phyloP scores from a whole-genome alignment of 169 alveolate genomes.

The Ichthyophthirius multifiliis region DNA sequence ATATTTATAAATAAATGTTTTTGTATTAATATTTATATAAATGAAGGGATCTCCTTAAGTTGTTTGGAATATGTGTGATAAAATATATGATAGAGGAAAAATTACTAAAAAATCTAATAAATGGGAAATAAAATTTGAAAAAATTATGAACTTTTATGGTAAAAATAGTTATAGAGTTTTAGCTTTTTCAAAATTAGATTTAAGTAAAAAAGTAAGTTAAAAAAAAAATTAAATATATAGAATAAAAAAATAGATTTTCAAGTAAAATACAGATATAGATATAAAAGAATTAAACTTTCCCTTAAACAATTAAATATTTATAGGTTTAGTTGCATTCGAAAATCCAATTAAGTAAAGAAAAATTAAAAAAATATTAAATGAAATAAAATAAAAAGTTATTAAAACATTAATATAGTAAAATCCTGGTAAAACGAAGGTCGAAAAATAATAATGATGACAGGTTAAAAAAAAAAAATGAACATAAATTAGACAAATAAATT shows the following conservation, averaged over 20 bases:
- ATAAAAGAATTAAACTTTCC: neutral
- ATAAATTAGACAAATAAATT: neutral
- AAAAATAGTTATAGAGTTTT: neutral
- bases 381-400: neutral
- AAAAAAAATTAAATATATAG: neutral
- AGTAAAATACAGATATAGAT: neutral
- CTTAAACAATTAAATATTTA: neutral
- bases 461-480: neutral
- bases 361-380: neutral
- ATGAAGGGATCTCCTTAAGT: neutral
- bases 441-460: neutral
- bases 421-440: neutral
- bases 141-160: neutral
- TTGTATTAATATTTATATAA: neutral
- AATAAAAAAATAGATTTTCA: neutral
- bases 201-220: neutral
- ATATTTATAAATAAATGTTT: neutral
- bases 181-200: neutral
- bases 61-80: conserved; percentile 3
- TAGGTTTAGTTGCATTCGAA: neutral
- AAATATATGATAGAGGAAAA: neutral
- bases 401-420: neutral
- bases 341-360: neutral
- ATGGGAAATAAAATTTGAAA: conserved; percentile 6
- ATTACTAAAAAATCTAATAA: neutral